phyloP scores from a whole-genome alignment of 2,329 filamentous ascomycete genomes.

The Claviceps cyperi region DNA sequence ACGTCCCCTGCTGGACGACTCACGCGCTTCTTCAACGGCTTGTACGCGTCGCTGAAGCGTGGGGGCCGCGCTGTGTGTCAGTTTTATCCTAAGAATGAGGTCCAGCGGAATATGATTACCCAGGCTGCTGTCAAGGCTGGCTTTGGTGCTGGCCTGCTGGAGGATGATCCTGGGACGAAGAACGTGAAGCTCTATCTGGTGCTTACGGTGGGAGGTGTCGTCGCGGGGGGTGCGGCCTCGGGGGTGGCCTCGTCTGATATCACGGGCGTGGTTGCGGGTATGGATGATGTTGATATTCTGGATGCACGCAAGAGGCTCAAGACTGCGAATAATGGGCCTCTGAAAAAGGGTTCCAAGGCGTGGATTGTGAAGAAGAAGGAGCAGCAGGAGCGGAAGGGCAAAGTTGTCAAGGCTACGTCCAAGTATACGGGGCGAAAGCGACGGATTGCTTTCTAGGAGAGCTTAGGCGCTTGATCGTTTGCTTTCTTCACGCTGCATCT shows the following conservation, averaged over 20 bases:
- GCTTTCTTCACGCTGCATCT: background rate
- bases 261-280: conserved; percentile 73
- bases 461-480: background rate
- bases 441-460: conserved; percentile 53
- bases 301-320: conserved; percentile 46
- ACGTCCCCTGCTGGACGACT: conserved; percentile 68
- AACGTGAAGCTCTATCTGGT: conserved; percentile 95
- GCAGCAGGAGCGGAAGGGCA: conserved; percentile 89
- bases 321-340: conserved; percentile 29
- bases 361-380: conserved; percentile 83
- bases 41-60: conserved; percentile 71
- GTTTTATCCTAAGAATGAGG: conserved; percentile 94
- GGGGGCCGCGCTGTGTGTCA: conserved; percentile 89
- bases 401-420: conserved; percentile 78
- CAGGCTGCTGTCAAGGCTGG: conserved; percentile 82
- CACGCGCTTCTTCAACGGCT: conserved; percentile 76
- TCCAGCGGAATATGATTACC: conserved; percentile 84
- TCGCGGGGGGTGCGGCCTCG: conserved; percentile 29
- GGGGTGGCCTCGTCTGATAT: conserved; percentile 55
- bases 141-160: conserved; percentile 85
- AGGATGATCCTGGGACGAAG: conserved; percentile 94
- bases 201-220: conserved; percentile 56
- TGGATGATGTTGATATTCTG: conserved; percentile 76
- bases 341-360: conserved; percentile 69
- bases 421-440: conserved; percentile 92